These are phyloP conservation scores for Geotrichum siamense DNA, from an alignment of 1,139 yeast species.

Conservation along the genomic window DNA sequence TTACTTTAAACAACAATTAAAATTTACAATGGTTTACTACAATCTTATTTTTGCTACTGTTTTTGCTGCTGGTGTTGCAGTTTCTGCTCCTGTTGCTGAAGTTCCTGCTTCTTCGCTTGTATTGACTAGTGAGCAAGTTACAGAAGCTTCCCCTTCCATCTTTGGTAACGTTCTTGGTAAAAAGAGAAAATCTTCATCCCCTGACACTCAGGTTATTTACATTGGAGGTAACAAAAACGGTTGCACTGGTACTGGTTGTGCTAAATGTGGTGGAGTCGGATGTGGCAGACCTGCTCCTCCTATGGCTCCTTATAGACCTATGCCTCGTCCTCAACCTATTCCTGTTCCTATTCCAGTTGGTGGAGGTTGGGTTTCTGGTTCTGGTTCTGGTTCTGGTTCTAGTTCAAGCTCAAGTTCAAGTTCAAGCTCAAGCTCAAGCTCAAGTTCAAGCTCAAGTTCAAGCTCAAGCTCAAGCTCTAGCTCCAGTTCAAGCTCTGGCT, in stretches of 20 bases:
- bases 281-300: too few relatives aligned
- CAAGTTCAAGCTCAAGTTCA: slow-evolving; percentile 17
- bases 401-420: slow-evolving; percentile 15
- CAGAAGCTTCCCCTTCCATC: neutral
- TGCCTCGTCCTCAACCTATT: neutral
- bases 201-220: neutral
- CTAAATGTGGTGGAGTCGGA: neutral
- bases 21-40: slow-evolving; percentile 1
- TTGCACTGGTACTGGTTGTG: too few relatives aligned
- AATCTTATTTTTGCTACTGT: neutral
- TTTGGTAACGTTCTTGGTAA: neutral
- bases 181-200: neutral
- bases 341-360: neutral
- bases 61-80: slow-evolving; percentile 1
- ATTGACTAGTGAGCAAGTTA: neutral
- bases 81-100: slow-evolving; percentile 1
- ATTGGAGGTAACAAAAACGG: neutral
- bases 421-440: slow-evolving; percentile 15
- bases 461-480: neutral
- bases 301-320: neutral
- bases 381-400: slow-evolving; percentile 16
- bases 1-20: neutral
- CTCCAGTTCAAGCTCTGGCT: neutral
- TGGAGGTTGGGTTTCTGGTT: too few relatives aligned
- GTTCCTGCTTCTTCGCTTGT: neutral